phyloP scores from a whole-genome alignment of 163 green algal genomes.

The Scenedesmus sp. region DNA sequence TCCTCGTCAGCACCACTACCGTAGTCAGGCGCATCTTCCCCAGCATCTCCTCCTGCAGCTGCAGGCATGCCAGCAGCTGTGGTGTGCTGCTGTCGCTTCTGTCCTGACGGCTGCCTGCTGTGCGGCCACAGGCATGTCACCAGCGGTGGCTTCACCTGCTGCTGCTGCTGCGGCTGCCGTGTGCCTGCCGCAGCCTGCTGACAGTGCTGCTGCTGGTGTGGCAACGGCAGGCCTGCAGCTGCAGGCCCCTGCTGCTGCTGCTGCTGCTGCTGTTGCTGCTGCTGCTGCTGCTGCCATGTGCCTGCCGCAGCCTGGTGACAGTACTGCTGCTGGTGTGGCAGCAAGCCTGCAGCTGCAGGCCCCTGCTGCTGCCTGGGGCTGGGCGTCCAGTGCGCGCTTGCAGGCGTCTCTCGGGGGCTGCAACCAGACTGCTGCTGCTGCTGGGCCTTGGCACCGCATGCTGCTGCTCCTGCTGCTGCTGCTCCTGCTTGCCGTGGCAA shows the following conservation, averaged over 20 bases:
- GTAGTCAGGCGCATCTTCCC: too few species aligned
- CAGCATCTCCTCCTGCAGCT: neutral
- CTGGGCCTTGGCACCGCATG: neutral
- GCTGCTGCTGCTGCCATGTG: neutral
- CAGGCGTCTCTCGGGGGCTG: too few species aligned
- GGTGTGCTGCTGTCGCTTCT: neutral
- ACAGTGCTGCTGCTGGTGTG: constrained; percentile 22
- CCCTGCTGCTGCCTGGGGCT: neutral
- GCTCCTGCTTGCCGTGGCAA: neutral
- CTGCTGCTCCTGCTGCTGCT: neutral
- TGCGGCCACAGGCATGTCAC: too few species aligned
- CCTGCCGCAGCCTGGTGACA: neutral
- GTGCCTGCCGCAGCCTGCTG: too few species aligned
- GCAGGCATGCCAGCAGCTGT: neutral
- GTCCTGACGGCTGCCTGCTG: neutral
- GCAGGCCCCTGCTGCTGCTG: neutral
- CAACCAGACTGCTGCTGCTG: constrained; percentile 21
- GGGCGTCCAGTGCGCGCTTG: too few species aligned
- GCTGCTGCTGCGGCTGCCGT: neutral
- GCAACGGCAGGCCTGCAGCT: neutral
- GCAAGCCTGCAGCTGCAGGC: neutral
- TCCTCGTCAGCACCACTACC: neutral
- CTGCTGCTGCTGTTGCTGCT: neutral
- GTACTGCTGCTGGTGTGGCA: neutral
- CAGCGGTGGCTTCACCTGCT: too few species aligned